Conservation (phyloP, 805 yeast genomes). For the Ogataea methylovora region DNA sequence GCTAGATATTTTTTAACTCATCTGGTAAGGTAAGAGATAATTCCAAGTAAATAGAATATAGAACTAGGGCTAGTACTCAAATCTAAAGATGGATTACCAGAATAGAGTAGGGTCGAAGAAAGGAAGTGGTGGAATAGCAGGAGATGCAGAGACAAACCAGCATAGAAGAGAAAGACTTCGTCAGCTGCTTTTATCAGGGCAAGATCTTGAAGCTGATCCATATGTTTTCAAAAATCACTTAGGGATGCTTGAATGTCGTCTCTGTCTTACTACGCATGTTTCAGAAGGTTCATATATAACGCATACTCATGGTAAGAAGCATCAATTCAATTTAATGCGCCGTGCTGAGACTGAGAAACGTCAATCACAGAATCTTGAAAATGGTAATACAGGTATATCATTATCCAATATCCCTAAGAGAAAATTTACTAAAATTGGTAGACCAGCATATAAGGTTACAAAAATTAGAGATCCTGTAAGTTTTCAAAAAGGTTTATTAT, state of each 20-base stretch:
- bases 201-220: conserved; percentile 61
- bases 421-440: conserved; percentile 54
- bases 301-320: conserved; percentile 81
- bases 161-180: conserved; percentile 63
- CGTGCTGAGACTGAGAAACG: conserved; percentile 37
- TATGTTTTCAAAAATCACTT: conserved; percentile 76
- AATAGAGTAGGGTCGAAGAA: conserved; percentile 85
- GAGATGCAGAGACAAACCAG: conserved; percentile 57
- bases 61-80: too few relatives aligned
- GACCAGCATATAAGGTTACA: conserved; percentile 61
- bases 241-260: conserved; percentile 78
- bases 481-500: conserved; percentile 54
- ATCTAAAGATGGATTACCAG: conserved; percentile 73
- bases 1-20: too few relatives aligned
- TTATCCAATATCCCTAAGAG: conserved; percentile 36
- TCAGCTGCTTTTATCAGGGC: conserved; percentile 45
- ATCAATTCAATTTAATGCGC: conserved; percentile 62
- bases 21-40: too few relatives aligned
- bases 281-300: conserved; percentile 75
- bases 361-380: conserved; percentile 1
- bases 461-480: conserved; percentile 61
- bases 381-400: conserved; percentile 12
- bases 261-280: conserved; percentile 78
- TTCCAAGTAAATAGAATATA: too few relatives aligned
- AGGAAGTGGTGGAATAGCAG: conserved; percentile 88